A percentile compares a stretch with the other conserved stretches of the same genome.
Evolutionary conservation across 1,284 basidiomycete genomes (phyloP).

Genomic region (Rhodotorula sp.): DNA sequence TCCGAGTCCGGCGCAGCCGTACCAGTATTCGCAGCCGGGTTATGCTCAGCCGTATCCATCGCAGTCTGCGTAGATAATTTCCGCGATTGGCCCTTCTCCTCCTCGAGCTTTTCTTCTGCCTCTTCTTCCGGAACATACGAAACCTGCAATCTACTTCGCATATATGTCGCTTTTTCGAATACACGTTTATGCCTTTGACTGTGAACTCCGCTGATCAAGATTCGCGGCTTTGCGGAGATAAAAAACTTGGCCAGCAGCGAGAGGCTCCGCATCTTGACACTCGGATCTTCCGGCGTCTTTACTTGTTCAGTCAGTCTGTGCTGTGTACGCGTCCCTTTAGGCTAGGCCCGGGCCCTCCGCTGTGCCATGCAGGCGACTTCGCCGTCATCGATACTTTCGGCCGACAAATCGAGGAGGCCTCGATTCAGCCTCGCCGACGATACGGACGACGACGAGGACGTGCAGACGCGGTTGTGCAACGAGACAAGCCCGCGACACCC

Average conservation of each 20-base stretch:
- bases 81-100: background rate
- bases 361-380: background rate
- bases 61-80: background rate
- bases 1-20: background rate
- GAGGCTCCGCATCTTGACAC: no score
- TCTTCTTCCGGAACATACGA: background rate
- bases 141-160: no score
- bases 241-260: no score
- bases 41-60: background rate
- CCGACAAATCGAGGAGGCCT: slow-evolving; percentile 1
- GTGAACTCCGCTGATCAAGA: no score
- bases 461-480: background rate
- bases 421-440: slow-evolving; percentile 17
- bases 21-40: background rate
- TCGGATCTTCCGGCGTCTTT: no score
- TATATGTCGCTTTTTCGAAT: no score
- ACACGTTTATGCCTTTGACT: no score
- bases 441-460: slow-evolving; percentile 3
- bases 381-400: background rate
- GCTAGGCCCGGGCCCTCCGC: background rate
- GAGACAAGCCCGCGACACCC: background rate
- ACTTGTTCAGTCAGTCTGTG: no score
- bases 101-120: background rate
- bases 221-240: no score
- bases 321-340: background rate